Evolutionary conservation across 1,284 basidiomycete genomes (phyloP).

Genomic region (Cutaneotrichosporon sp.): DNA sequence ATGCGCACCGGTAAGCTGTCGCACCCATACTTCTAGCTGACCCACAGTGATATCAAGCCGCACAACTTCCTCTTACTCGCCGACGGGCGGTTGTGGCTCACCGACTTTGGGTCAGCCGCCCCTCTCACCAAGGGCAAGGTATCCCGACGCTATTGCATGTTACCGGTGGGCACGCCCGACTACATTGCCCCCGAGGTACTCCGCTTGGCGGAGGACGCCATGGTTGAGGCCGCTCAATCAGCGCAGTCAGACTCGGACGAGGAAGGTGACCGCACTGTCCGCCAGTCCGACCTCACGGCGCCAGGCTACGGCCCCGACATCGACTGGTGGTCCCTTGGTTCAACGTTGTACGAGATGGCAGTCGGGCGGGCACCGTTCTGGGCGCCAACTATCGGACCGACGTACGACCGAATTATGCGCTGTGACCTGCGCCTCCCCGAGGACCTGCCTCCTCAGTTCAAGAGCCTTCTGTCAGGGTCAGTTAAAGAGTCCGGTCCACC

Average conservation of each 20-base stretch:
- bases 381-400: conserved; percentile 74
- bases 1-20: conserved; percentile 70
- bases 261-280: conserved; percentile 14
- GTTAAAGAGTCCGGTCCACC: conserved; percentile 4
- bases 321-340: conserved; percentile 93
- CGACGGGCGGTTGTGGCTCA: conserved; percentile 67
- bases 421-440: conserved; percentile 60
- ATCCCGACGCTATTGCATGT: conserved; percentile 66
- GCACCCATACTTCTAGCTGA: not conserved
- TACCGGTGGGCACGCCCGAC: conserved; percentile 88
- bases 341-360: conserved; percentile 81
- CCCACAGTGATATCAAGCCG: conserved; percentile 80
- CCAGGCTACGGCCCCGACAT: conserved; percentile 76
- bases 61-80: conserved; percentile 80
- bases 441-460: conserved; percentile 17
- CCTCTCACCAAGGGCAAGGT: conserved; percentile 43
- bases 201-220: conserved; percentile 72
- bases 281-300: conserved; percentile 17
- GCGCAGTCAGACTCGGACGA: conserved; percentile 44
- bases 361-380: conserved; percentile 85
- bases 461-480: conserved; percentile 25
- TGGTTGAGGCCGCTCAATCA: conserved; percentile 69
- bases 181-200: conserved; percentile 92
- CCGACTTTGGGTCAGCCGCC: conserved; percentile 83
- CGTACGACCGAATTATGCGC: conserved; percentile 76